Evolutionary conservation across 371 early-diverging fungal genomes (phyloP).

Genomic region (Dentiscutata heterogama): DNA sequence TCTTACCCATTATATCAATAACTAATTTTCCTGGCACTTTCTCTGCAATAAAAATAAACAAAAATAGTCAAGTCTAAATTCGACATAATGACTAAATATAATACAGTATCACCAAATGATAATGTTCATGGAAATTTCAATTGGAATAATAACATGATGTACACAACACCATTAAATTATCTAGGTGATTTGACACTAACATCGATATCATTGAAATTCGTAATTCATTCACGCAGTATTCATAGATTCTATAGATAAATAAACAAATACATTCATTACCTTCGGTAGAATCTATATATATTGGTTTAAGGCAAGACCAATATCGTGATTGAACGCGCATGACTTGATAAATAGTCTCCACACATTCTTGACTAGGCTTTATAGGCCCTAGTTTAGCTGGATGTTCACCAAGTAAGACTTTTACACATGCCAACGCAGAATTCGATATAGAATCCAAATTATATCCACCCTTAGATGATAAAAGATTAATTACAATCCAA

Average conservation of each 20-base stretch:
- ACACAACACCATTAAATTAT: too few relatives aligned
- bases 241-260: too few relatives aligned
- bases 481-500: background rate
- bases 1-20: constrained; percentile 37
- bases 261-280: constrained; percentile 36
- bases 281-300: constrained; percentile 6
- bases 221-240: too few relatives aligned
- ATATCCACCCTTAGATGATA: constrained; percentile 76
- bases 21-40: constrained; percentile 28
- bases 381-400: constrained; percentile 34
- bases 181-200: too few relatives aligned
- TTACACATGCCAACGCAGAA: constrained; percentile 81
- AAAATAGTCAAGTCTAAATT: too few relatives aligned
- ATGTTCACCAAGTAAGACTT: constrained; percentile 69
- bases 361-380: constrained; percentile 37
- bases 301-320: constrained; percentile 43
- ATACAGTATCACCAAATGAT: too few relatives aligned
- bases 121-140: background rate
- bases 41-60: constrained; percentile 13
- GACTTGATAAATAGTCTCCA: constrained; percentile 45
- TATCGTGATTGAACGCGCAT: constrained; percentile 38
- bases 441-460: constrained; percentile 77
- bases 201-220: too few relatives aligned
- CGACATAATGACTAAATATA: too few relatives aligned
- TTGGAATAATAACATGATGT: too few relatives aligned